Evolutionary conservation across 495 filamentous ascomycete species (phyloP), one percentile per base, ranked within the genome.

Genomic region (Aspergillus leporis): DNA sequence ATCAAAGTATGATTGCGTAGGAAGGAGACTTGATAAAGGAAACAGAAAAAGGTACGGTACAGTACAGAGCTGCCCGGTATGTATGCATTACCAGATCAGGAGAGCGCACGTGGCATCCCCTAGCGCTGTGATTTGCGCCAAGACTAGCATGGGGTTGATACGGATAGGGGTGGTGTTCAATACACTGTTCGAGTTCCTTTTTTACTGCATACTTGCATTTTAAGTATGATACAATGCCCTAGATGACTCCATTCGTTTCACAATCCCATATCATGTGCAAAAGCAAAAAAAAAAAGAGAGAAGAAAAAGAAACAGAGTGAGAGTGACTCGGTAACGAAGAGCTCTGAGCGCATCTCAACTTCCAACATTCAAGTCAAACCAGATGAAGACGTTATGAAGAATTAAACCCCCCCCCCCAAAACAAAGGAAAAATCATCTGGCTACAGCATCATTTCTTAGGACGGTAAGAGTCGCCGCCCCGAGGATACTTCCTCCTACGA

Each of bases 401-500:
- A 41, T 16, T 1, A 16, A 14, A 5, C n/a, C 16, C 38, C 12
- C 38, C 38, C 14, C 38, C 14, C 12, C 12, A 41, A 7, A 1
- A 6, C 38, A n/a, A 41, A 18, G 38, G 14, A 6, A 46, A 55
- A 46, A 21, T 16, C 13, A 46, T 9, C 22, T 14, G 12, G 18
- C 36, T 19, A 2, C 7, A 28, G 25, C 22, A 41, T 19, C 41
- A 31, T 16, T 19, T n/a, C 22, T 18, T n/a, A 46, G 65, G 65
- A 31, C 64, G 68, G 51, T 66, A 71, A 6, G 66, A 66, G 51
- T 63, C 59, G 12, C 62, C 23, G 10, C 38, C 25, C 14, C 60
- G 56, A 18, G 25, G 6, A 28, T 47, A 46, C 43, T 32, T 22
- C 32, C 51, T 58, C 41, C 49, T 62, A 2, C 52, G 54, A 18